phyloP scores from a whole-genome alignment of 345 rosid species.

The rapeseed (Brassica napus) region DNA sequence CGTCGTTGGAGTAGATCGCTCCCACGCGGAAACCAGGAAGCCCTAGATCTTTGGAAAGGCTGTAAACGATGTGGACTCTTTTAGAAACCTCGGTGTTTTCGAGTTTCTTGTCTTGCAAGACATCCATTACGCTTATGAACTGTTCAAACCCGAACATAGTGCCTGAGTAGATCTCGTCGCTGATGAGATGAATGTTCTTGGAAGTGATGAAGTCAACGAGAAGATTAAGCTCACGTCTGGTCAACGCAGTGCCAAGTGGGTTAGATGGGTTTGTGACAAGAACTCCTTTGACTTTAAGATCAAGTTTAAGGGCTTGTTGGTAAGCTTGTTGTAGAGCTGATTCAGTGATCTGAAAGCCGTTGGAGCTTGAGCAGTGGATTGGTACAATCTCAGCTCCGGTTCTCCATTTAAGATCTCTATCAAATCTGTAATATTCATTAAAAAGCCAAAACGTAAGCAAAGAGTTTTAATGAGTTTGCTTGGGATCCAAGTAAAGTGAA shows the following conservation, averaged over 20 bases:
- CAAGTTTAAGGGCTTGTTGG: slow-evolving; percentile 54
- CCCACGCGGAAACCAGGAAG: not conserved
- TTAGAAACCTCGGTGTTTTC: not conserved
- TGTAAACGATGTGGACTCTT: not conserved
- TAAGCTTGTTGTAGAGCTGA: slow-evolving; percentile 45
- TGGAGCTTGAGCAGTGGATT: not conserved
- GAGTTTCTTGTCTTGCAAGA: not conserved
- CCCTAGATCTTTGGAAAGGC: not conserved
- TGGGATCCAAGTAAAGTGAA: slow-evolving; percentile 31
- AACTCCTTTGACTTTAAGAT: slow-evolving; percentile 69
- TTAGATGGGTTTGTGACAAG: slow-evolving; percentile 82
- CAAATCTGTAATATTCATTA: not conserved
- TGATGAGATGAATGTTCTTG: not conserved
- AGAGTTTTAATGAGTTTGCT: slow-evolving; percentile 1
- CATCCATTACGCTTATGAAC: not conserved
- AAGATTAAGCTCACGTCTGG: not conserved
- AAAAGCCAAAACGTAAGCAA: slow-evolving; percentile 29
- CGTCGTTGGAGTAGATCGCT: not conserved
- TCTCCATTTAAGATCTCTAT: slow-evolving; percentile 1
- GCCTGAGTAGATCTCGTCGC: not conserved
- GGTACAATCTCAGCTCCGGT: not conserved
- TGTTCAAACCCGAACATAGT: not conserved
- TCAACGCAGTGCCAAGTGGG: slow-evolving; percentile 58
- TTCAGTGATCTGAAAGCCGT: not conserved
- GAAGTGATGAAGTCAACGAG: not conserved